Evolutionary conservation across 768 basidiomycete genomes (phyloP).

Genomic region (Gymnopilus junonius): DNA sequence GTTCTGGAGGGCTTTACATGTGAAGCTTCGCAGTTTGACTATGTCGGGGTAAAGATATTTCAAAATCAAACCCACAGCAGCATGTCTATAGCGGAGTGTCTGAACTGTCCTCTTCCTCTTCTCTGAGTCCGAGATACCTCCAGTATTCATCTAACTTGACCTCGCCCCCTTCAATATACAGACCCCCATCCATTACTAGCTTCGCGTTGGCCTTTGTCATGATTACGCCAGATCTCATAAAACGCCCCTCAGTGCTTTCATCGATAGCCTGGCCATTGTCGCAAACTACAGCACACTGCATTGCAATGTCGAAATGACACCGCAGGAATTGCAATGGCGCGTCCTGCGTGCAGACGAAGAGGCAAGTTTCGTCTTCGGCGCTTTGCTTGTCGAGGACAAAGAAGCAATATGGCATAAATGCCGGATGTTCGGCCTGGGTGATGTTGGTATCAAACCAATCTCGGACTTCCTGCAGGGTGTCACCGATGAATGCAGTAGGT

Average conservation of each 20-base stretch:
- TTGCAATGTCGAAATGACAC: neutral
- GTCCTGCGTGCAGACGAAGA: neutral
- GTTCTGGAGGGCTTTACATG: too few species aligned
- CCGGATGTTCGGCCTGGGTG: neutral
- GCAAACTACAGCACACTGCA: neutral
- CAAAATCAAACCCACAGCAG: too few species aligned
- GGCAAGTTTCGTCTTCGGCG: neutral
- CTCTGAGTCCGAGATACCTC: neutral
- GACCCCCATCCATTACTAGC: neutral
- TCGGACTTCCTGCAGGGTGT: neutral
- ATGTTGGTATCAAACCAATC: neutral
- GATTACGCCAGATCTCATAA: neutral
- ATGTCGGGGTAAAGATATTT: too few species aligned
- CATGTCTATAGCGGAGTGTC: too few species aligned
- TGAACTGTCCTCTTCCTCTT: too few species aligned
- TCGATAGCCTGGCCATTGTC: neutral
- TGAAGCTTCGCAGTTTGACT: too few species aligned
- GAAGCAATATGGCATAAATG: neutral
- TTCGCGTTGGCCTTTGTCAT: neutral
- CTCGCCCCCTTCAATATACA: neutral
- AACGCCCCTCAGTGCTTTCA: neutral
- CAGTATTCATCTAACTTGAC: neutral
- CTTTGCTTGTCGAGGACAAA: neutral
- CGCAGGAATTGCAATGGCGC: neutral
- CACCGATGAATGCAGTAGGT: neutral